Evolutionary conservation across 768 basidiomycete species (phyloP), one percentile per base, ranked within the genome.

Genomic region (Suillus luteus): DNA sequence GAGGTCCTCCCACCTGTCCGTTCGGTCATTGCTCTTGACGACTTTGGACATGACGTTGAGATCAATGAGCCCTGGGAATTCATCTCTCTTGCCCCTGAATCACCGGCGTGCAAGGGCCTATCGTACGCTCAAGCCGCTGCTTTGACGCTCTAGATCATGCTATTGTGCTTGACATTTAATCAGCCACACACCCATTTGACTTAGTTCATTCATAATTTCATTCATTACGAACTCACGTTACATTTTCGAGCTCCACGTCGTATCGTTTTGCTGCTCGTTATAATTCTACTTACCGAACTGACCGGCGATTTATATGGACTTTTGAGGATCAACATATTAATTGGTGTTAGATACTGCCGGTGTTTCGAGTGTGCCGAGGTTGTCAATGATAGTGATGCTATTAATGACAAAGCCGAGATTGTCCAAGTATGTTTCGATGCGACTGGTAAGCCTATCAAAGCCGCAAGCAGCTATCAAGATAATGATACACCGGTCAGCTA

Each of bases 51-150:
- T 33, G 64, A 66, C 46, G 59, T 48, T 1, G 74, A 76, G 12
- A 55, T 58, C 6, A 71, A 77, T 24, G 74, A 75, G 44, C 66
- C 71, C 22, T 75, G 74, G 74, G 75, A 75, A 44, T 76, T 77
- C 55, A 43, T 75, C 37, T 69, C 74, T 55, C 71, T 73, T 38
- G 64, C 75, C 15, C 63, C 65, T 37, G 72, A 77, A 12, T 72
- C 71, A 14, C 63, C 71, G 43, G 60, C 67, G 51, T 74, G 75
- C 73, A 71, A 68, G 67, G 72, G 71, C 63, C 69, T 74, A 63
- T 76, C 74, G 12, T 75, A 75, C 52, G 74, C 74, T 11, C 72
- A 75, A 55, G 74, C 64, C 2, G 72, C 59, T 55, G 66, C 58
- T 38, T 67, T 67, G 44, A 67, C 71, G 27, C 69, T 73, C 65